Evolutionary conservation across 805 yeast genomes (phyloP), one percentile per base, ranked within the genome.

Genomic region (Zygotorulaspora sp.): DNA sequence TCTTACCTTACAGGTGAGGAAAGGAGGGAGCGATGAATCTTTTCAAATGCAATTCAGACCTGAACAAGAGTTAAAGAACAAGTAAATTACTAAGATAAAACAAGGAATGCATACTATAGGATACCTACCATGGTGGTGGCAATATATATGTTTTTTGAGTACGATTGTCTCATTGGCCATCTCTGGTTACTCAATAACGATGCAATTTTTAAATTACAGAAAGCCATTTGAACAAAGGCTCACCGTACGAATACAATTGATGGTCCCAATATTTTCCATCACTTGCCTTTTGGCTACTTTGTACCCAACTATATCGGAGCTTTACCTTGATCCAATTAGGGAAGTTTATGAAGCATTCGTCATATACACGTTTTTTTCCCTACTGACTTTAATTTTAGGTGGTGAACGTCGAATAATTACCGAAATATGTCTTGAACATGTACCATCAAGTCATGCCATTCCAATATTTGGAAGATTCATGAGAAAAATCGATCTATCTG

Each of bases 311-410:
- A 4, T 44, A 66, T 20, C 77, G 70, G 33, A 64, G 59, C 38
- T 67, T 68, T 40, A 49, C 33, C 26, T 87, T 2, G 92, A 83
- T 49, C 95, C 96, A 0, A 52, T 84, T 0, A 69, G 92, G 30
- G 98, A 92, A 57, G 76, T 90, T 1, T 92, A 92, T 61, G 98
- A 92, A 61, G 97, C 97, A 0, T 86, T 92, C 63, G 96, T 89
- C 22, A 84, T 92, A 22, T 92, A 92, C 61, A 87, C 96, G 2
- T 92, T 92, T 58, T 90, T 85, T 66, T 74, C 90, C 21, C 68
- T 88, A 19, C 67, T 92, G 38, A 87, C 94, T 0, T 75, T 80
- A 45, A 74, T 87, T 67, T 69, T 92, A 7, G 97, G 97, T 0
- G 99, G 98, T 12, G 98, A 94, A 56, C 70, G 95, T 34, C 77